A percentile compares a stretch with the other conserved stretches of the same genome.
Conservation (phyloP, 169 alveolate genomes). For the Cryptosporidium sp. region DNA sequence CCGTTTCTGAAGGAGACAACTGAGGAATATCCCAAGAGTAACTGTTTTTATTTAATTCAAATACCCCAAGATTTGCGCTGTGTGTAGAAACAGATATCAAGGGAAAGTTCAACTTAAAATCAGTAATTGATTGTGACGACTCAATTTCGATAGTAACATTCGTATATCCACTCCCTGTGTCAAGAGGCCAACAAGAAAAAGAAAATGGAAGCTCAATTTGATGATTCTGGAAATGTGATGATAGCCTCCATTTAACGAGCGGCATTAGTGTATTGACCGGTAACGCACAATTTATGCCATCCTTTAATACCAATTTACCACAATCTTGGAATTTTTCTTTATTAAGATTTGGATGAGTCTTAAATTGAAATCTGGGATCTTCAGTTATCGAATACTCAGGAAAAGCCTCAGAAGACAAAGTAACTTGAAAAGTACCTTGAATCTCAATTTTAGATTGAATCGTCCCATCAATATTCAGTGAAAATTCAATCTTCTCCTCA, state of each 20-base stretch:
- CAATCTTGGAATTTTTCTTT: constrained; percentile 39
- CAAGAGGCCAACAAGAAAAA: constrained; percentile 63
- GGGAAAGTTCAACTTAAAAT: constrained; percentile 17
- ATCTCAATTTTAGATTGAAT: constrained; percentile 43
- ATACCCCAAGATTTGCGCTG: constrained; percentile 7
- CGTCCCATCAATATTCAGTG: constrained; percentile 77
- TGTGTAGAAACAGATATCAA: neutral
- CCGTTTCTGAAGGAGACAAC: constrained; percentile 14
- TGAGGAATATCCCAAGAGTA: constrained; percentile 14
- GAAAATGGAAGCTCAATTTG: constrained; percentile 53
- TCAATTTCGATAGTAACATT: constrained; percentile 52
- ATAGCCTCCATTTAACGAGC: constrained; percentile 58
- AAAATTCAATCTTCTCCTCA: constrained; percentile 76
- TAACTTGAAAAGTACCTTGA: constrained; percentile 65
- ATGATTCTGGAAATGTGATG: neutral
- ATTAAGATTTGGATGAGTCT: constrained; percentile 60
- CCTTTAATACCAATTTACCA: constrained; percentile 22
- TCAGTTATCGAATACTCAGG: constrained; percentile 55
- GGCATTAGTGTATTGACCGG: constrained; percentile 63
- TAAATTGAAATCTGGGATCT: constrained; percentile 62
- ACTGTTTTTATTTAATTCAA: neutral
- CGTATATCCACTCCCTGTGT: constrained; percentile 1
- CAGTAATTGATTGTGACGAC: neutral
- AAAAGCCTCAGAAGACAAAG: constrained; percentile 15
- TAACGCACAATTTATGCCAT: constrained; percentile 21